phyloP scores from a whole-genome alignment of 306 rosid genomes.

The Vicia faba region DNA sequence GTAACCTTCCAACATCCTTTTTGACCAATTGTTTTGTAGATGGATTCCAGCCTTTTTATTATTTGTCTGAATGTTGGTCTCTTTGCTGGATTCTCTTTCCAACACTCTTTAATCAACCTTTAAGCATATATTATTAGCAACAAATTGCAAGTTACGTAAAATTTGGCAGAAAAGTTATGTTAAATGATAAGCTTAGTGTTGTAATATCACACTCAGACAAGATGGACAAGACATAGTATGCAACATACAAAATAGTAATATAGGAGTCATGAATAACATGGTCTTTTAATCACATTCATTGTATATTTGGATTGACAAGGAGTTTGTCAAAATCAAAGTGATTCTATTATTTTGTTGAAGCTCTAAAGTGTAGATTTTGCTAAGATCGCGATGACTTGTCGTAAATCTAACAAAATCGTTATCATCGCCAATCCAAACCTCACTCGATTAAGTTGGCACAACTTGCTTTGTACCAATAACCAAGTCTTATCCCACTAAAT shows the following conservation, averaged over 20 bases:
- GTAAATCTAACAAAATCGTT: not conserved
- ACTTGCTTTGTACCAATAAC: not conserved
- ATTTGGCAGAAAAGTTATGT: not conserved
- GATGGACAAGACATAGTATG: too few species aligned
- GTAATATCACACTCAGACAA: too few species aligned
- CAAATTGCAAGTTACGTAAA: conserved; percentile 10
- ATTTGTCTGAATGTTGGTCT: conserved; percentile 90
- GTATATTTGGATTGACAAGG: too few species aligned
- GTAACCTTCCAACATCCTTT: conserved; percentile 87
- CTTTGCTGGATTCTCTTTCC: conserved; percentile 85
- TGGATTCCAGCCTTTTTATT: conserved; percentile 68
- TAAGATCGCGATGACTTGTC: not conserved
- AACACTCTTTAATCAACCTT: conserved; percentile 89
- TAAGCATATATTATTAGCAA: conserved; percentile 33
- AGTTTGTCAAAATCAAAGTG: not conserved
- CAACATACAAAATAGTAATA: too few species aligned
- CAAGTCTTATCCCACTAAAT: too few species aligned
- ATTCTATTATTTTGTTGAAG: not conserved
- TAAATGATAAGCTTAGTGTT: too few species aligned
- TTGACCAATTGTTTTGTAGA: conserved; percentile 56
- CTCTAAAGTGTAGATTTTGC: not conserved
- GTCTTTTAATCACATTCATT: too few species aligned
- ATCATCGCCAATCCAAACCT: not conserved
- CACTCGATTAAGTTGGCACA: too few species aligned
- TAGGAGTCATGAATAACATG: too few species aligned